phyloP scores from a whole-genome alignment of 169 alveolate genomes.

The Plasmodium vinckei region DNA sequence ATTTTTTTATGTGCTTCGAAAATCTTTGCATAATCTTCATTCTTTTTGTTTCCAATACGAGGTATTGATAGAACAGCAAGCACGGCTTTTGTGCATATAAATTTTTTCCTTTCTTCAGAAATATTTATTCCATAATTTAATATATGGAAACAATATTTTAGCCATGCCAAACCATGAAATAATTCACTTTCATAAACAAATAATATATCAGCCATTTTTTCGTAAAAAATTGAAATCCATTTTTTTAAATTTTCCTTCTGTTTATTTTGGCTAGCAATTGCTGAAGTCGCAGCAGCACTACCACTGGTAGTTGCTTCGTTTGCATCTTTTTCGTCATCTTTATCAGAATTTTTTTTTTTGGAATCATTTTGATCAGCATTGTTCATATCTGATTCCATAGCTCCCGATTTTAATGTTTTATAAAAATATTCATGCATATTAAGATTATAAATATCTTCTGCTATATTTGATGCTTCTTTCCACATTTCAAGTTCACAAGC shows the following conservation, averaged over 20 bases:
- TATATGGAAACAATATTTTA: conserved; percentile 88
- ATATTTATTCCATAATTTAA: conserved; percentile 88
- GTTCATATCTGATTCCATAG: conserved; percentile 21
- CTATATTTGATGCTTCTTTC: conserved; percentile 96
- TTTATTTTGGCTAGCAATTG: conserved; percentile 79
- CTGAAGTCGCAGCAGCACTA: conserved; percentile 28
- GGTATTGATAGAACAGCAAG: conserved; percentile 90
- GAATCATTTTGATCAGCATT: conserved; percentile 2
- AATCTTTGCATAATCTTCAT: conserved; percentile 77
- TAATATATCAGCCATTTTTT: conserved; percentile 91
- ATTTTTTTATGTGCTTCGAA: conserved; percentile 89
- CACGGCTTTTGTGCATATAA: conserved; percentile 88
- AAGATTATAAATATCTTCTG: conserved; percentile 93
- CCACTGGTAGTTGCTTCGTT: conserved; percentile 7
- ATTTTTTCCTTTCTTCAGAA: conserved; percentile 84
- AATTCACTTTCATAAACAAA: conserved; percentile 94
- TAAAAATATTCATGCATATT: conserved; percentile 87
- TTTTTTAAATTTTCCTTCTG: conserved; percentile 87
- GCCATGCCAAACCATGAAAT: conserved; percentile 94
- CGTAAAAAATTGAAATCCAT: conserved; percentile 93
- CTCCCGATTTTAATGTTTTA: conserved; percentile 25
- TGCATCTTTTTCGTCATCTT: conserved; percentile 12
- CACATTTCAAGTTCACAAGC: conserved; percentile 95
- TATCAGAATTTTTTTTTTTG: conserved; percentile 1
- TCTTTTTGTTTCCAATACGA: conserved; percentile 56